phyloP scores from a whole-genome alignment of 1,284 basidiomycete genomes.

The Cryptococcus sp. region DNA sequence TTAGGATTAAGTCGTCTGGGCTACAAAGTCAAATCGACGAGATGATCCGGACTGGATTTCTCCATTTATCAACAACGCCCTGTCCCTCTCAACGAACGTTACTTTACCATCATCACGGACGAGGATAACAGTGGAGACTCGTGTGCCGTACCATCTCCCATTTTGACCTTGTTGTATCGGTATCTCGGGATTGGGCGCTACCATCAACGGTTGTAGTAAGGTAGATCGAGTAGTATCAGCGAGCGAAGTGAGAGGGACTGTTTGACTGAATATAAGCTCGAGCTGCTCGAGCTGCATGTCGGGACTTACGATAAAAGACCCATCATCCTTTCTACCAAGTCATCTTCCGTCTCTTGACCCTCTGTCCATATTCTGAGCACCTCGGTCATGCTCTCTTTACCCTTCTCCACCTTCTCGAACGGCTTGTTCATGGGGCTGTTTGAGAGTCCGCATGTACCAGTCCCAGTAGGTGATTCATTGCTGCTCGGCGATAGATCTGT shows the following conservation, averaged over 20 bases:
- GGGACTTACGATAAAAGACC: constrained; percentile 33
- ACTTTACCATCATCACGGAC: constrained; percentile 36
- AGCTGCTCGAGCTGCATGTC: not conserved
- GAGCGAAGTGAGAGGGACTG: constrained; percentile 14
- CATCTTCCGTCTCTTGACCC: constrained; percentile 18
- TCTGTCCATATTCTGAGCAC: constrained; percentile 23
- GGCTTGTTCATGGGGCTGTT: constrained; percentile 37
- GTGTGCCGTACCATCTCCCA: constrained; percentile 39
- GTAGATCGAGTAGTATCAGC: constrained; percentile 24
- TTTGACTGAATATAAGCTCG: constrained; percentile 16
- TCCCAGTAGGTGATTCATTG: not conserved
- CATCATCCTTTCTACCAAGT: constrained; percentile 35
- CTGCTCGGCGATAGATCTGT: constrained; percentile 6
- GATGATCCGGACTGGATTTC: not conserved
- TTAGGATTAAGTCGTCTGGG: too few relatives aligned
- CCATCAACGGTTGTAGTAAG: constrained; percentile 22
- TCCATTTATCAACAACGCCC: constrained; percentile 19
- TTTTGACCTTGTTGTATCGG: not conserved
- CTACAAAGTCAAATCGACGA: constrained; percentile 14
- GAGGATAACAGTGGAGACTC: constrained; percentile 41
- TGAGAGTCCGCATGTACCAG: constrained; percentile 22
- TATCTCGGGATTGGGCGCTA: constrained; percentile 2
- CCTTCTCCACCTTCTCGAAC: constrained; percentile 41
- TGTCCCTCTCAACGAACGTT: constrained; percentile 42
- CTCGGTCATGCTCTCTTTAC: constrained; percentile 25